A percentile compares a stretch with the other conserved stretches of the same genome.
Conservation (phyloP, 2,329 filamentous ascomycete species). For the Cryphonectria radicalis region DNA sequence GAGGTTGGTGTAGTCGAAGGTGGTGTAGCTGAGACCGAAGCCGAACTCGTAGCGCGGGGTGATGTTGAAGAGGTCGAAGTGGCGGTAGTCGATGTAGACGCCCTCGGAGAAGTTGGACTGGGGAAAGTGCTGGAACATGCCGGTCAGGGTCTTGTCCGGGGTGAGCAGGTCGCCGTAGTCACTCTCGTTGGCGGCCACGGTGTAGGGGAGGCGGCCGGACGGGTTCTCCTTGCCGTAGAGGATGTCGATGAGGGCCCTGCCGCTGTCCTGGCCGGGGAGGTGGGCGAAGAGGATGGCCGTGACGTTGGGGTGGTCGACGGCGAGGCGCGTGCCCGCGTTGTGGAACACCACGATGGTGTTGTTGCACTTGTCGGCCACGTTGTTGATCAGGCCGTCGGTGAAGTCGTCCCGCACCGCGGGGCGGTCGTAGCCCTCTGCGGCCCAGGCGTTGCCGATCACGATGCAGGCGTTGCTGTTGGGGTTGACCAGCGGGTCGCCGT, state of each 20-base stretch:
- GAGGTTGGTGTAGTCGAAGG: conserved; percentile 53
- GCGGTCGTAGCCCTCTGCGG: conserved; percentile 72
- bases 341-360: conserved; percentile 70
- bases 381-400: conserved; percentile 59
- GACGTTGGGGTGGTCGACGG: conserved; percentile 67
- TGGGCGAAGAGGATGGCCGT: conserved; percentile 67
- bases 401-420: conserved; percentile 67
- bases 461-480: conserved; percentile 63
- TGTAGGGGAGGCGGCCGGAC: conserved; percentile 65
- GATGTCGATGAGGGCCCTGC: conserved; percentile 57
- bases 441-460: conserved; percentile 69
- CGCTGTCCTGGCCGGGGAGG: conserved; percentile 66
- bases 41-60: conserved; percentile 59
- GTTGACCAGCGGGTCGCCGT: conserved; percentile 38
- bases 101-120: conserved; percentile 57
- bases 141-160: conserved; percentile 45
- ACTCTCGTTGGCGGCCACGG: conserved; percentile 57
- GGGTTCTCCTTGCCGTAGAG: conserved; percentile 62
- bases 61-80: conserved; percentile 54
- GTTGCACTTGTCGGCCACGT: conserved; percentile 61
- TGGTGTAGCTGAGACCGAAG: conserved; percentile 60
- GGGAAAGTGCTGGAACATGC: conserved; percentile 52
- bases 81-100: conserved; percentile 57
- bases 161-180: conserved; percentile 57
- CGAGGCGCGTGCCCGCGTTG: conserved; percentile 63